phyloP scores from a whole-genome alignment of 768 basidiomycete genomes.

The Leccinum boreale region DNA sequence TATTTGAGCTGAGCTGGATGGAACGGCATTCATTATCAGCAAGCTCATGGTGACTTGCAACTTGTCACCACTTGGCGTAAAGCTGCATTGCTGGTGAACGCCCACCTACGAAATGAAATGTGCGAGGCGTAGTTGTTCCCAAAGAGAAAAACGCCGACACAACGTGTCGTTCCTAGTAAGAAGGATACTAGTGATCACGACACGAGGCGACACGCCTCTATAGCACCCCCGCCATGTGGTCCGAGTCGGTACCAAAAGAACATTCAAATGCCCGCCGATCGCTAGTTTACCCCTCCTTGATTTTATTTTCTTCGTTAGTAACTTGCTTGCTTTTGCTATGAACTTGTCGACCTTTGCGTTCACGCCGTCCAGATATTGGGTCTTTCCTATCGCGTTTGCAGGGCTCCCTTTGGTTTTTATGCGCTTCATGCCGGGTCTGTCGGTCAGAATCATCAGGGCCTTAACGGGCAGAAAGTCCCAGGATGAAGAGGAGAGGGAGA shows the following conservation, averaged over 20 bases:
- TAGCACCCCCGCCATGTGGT: constrained; percentile 28
- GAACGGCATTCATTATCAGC: constrained; percentile 8
- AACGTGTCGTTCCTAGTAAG: constrained; percentile 15
- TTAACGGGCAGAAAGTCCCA: constrained; percentile 6
- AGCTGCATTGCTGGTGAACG: too few species aligned
- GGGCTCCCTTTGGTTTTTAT: constrained; percentile 24
- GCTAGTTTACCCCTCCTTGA: background rate
- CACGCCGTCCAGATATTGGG: constrained; percentile 26
- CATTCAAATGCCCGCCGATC: constrained; percentile 25
- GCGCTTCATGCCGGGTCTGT: constrained; percentile 10
- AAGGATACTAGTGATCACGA: background rate
- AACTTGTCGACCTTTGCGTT: constrained; percentile 28
- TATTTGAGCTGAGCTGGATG: too few species aligned
- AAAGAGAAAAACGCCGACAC: constrained; percentile 12
- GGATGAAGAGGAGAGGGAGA: constrained; percentile 22
- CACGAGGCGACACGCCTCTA: constrained; percentile 26
- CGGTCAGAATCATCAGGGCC: background rate
- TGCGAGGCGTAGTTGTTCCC: constrained; percentile 12
- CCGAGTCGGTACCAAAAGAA: constrained; percentile 13
- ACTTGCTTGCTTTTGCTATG: constrained; percentile 25
- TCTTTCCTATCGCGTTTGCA: constrained; percentile 28
- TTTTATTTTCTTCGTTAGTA: background rate
- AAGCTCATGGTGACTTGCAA: background rate
- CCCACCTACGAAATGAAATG: constrained; percentile 17
- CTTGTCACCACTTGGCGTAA: too few species aligned